A percentile compares a stretch with the other conserved stretches of the same genome.
phyloP scores from a whole-genome alignment of 768 basidiomycete species.

The Chiua virens region DNA sequence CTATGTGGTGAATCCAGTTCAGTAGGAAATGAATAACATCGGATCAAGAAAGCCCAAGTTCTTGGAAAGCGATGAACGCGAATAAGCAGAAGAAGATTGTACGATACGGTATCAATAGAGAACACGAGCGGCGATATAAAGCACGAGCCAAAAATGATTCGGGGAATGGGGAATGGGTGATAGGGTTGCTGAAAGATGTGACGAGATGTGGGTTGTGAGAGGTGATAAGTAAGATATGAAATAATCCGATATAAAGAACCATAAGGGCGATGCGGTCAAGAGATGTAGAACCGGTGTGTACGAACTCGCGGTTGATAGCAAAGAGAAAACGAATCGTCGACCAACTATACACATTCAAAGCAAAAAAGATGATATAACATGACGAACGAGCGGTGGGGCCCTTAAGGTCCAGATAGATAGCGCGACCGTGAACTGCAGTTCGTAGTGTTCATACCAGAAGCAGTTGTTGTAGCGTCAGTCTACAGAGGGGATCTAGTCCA shows the following conservation, averaged over 20 bases:
- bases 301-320: conserved; percentile 8
- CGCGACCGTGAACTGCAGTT: conserved; percentile 3
- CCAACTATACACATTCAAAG: conserved; percentile 27
- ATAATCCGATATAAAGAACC: conserved; percentile 16
- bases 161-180: not conserved
- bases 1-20: conserved; percentile 12
- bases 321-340: conserved; percentile 8
- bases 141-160: not conserved
- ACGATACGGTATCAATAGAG: conserved; percentile 1
- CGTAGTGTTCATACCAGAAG: no score
- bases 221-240: no score
- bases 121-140: not conserved
- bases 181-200: not conserved
- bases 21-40: not conserved
- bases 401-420: conserved; percentile 3
- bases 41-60: not conserved
- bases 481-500: no score
- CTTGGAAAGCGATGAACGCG: not conserved
- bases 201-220: conserved; percentile 1
- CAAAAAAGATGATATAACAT: conserved; percentile 13
- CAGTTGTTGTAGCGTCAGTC: no score
- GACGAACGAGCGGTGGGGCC: no score
- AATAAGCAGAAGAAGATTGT: not conserved
- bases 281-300: not conserved
- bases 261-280: not conserved